phyloP scores from a whole-genome alignment of 164 flowering plant genomes.

The Annona squamosa region DNA sequence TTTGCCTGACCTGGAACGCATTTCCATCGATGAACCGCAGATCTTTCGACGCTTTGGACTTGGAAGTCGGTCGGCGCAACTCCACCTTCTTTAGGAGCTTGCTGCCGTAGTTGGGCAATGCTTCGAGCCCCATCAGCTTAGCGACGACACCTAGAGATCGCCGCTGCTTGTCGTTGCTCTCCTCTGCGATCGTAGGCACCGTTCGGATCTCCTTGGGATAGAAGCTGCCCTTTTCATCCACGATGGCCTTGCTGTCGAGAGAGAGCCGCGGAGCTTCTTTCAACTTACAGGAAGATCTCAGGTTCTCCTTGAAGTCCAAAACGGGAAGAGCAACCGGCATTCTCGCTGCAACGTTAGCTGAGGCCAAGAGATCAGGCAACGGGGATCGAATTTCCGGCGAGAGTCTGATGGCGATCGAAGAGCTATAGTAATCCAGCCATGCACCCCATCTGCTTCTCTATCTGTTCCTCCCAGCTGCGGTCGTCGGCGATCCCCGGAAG shows the following conservation, averaged over 20 bases:
- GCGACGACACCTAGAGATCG: slow-evolving; percentile 81
- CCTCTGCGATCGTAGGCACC: slow-evolving; percentile 21
- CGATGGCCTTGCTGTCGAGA: slow-evolving; percentile 76
- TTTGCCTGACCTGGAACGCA: slow-evolving; percentile 21
- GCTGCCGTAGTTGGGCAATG: slow-evolving; percentile 29
- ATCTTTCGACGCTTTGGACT: slow-evolving; percentile 65
- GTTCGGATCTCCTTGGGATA: slow-evolving; percentile 60
- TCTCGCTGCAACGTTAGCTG: slow-evolving; percentile 15
- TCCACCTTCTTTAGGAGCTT: slow-evolving; percentile 39
- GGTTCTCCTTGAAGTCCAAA: slow-evolving; percentile 56
- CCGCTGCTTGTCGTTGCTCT: slow-evolving; percentile 34
- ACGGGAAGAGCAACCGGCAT: slow-evolving; percentile 33
- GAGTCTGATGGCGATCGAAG: too few relatives aligned
- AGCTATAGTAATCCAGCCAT: too few relatives aligned
- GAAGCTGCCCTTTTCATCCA: slow-evolving; percentile 64
- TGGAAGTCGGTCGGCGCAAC: slow-evolving; percentile 86
- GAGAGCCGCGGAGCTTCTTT: slow-evolving; percentile 84
- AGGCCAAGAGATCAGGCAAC: slow-evolving; percentile 8
- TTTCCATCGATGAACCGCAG: slow-evolving; percentile 36
- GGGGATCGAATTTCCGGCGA: slow-evolving; percentile 21
- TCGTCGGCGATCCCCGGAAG: too few relatives aligned
- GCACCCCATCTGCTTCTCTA: too few relatives aligned
- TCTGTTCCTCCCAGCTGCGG: too few relatives aligned
- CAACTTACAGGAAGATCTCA: slow-evolving; percentile 67
- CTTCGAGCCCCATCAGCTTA: slow-evolving; percentile 75